Base-by-base conservation (phyloP, 495 filamentous ascomycete species). In the Opeltia flavorubescens region DNA sequence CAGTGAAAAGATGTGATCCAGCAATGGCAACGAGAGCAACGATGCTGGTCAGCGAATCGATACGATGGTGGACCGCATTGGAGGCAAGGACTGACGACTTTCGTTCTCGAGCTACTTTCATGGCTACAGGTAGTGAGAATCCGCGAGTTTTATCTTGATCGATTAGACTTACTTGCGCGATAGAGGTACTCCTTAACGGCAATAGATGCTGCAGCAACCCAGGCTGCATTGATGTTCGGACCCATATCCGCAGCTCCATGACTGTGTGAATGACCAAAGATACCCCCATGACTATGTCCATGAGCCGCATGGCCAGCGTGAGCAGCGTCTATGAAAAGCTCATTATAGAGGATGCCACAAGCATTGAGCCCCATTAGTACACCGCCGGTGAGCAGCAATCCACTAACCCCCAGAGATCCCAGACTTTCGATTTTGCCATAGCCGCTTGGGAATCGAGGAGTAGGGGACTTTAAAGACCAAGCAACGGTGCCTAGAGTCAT, bases 371-470 rank as follows among this genome's bases (percentile, higher is more conserved):
- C 86, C 84, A 98, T 94, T 55, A 88, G 85, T 28, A 94, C 63
- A 21, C 91, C 91, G 36, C 93, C 91, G 44, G 76, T 75, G 13
- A 96, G 73, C 53, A 98, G 68, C 58, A 98, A 77, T 36, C 85
- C 80, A 48, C 86, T 94, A 17, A 98, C 91, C 12, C 91, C 93
- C 54, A 98, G 61, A 12, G 86, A 87, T 11, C 91, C 91, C 61
- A 98, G 67, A 55, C 86, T 91, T 67, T 98, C 91, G n/a, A 98
- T 73, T 67, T 98, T 98, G 49, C 91, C 91, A 57, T 93, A 98
- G 4, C 91, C 91, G 55, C 75, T 72, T 13, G 91, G 91, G 61
- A 95, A 96, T 28, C 74, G 70, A 27, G 78, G 72, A 12, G 83
- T 85, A 1, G 91, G 89, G 20, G 83, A 80, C 51, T 80, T 83